Percentiles rank a stretch among this genome's conserved stretches.
phyloP scores from a whole-genome alignment of 352 stramenopile species.

The Phytophthora macrochlamydospora region DNA sequence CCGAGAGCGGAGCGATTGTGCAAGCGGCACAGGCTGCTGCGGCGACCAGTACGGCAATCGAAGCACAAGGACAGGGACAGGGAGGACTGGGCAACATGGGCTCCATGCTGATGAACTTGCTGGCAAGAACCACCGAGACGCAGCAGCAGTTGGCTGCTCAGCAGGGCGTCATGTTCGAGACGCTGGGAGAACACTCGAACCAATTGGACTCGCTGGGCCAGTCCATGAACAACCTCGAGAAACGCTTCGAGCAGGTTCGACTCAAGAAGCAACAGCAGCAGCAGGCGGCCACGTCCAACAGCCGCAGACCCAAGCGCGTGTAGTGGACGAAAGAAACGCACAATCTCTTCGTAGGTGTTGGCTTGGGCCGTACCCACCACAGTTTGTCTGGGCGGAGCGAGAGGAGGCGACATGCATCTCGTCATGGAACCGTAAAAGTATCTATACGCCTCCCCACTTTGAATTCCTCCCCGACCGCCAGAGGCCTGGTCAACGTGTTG shows the following conservation, averaged over 20 bases:
- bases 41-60: conserved; percentile 63
- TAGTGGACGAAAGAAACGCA: conserved; percentile 22
- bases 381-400: conserved; percentile 13
- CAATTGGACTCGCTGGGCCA: conserved; percentile 77
- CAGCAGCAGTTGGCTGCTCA: conserved; percentile 87
- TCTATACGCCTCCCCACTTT: conserved; percentile 32
- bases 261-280: conserved; percentile 56
- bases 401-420: conserved; percentile 29
- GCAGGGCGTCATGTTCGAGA: conserved; percentile 89
- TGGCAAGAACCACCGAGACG: conserved; percentile 83
- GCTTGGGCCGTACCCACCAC: conserved; percentile 1
- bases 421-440: conserved; percentile 38
- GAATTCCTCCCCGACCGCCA: conserved; percentile 3
- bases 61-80: conserved; percentile 65
- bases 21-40: conserved; percentile 37
- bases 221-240: conserved; percentile 78
- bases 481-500: conserved; percentile 36
- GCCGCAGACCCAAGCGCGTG: conserved; percentile 32
- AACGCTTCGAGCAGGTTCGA: conserved; percentile 80
- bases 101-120: conserved; percentile 89
- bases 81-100: conserved; percentile 83
- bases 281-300: conserved; percentile 26
- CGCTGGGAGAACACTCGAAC: conserved; percentile 79
- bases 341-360: conserved; percentile 21
- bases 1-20: conserved; percentile 48